Percentiles rank a stretch among this genome's conserved stretches.
These are phyloP conservation scores for Clavispora asparagi DNA, from an alignment of 805 yeast species.

Conservation along the genomic window DNA sequence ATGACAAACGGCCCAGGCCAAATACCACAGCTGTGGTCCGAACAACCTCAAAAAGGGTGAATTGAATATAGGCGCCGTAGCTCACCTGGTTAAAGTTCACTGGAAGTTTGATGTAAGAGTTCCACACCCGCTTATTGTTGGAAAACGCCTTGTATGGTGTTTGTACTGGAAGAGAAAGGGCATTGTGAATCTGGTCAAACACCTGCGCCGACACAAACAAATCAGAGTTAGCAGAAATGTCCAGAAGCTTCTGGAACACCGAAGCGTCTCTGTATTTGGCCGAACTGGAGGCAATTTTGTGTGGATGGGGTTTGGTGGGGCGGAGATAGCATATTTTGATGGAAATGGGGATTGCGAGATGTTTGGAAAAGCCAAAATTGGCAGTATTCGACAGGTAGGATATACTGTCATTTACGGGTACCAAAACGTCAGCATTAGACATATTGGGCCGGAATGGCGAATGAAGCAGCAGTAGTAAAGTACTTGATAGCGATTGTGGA, in stretches of 20 bases:
- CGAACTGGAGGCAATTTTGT: slow-evolving; percentile 16
- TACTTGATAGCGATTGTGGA: too few relatives aligned
- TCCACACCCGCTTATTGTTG: slow-evolving; percentile 50
- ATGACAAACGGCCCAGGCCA: slow-evolving; percentile 53
- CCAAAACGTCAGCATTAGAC: not conserved
- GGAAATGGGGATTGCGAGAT: slow-evolving; percentile 27
- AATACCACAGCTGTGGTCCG: slow-evolving; percentile 49
- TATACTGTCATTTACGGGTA: not conserved
- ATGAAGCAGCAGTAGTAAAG: too few relatives aligned
- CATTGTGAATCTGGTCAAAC: slow-evolving; percentile 27
- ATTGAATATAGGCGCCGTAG: slow-evolving; percentile 50
- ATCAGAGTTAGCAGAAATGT: slow-evolving; percentile 30
- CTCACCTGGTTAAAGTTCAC: slow-evolving; percentile 69
- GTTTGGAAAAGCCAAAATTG: slow-evolving; percentile 37
- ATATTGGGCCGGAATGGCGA: not conserved
- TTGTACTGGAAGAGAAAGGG: slow-evolving; percentile 27
- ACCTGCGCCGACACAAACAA: slow-evolving; percentile 27
- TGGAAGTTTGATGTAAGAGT: slow-evolving; percentile 70
- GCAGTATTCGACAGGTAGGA: slow-evolving; percentile 17
- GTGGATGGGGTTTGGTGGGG: slow-evolving; percentile 8
- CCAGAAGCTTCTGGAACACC: slow-evolving; percentile 29
- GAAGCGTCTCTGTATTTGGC: slow-evolving; percentile 30
- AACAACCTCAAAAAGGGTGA: slow-evolving; percentile 65
- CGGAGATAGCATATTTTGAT: slow-evolving; percentile 30
- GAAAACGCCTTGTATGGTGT: slow-evolving; percentile 31